Base-by-base conservation (phyloP, 176 grass and related monocot species). In the Musa beccarii region DNA sequence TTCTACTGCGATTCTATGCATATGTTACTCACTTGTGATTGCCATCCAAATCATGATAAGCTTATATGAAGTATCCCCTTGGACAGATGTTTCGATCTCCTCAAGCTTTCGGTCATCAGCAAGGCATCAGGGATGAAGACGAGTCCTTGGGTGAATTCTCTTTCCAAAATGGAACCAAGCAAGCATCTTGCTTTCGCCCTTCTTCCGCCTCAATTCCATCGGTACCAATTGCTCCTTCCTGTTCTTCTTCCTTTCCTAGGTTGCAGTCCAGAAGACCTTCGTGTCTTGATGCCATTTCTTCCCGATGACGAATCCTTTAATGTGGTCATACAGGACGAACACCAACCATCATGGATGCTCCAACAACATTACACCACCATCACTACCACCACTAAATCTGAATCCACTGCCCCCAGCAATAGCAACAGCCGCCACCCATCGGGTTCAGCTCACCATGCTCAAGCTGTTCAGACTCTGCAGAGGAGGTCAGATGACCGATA, bases 71-170 rank as follows among this genome's bases (percentile, higher is more conserved):
- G 34, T 43, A 54, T 85, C 83, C 54, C 83, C 83, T 11, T 76
- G 72, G 0, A 79, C 69, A 51, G 83, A 72, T 49, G 51, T 53
- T 52, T 85, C 70, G 26, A 71, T 72, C 11, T 43, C 29, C 49
- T 78, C 80, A 56, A 9, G 13, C 72, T 85, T 80, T 53, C 16
- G 72, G 24, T 72, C 53, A 72, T 64, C 66, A 78, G 49, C 76
- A 84, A 68, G 78, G n/a, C 71, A 54, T 76, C 43, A 85, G 80
- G 20, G 65, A 76, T 52, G 83, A 77, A 71, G 55, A 81, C 43
- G 59, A 62, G 19, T 43, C 62, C 59, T 26, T 22, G 53, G 23
- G 49, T 9, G 83, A 81, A 1, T 85, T 81, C 61, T 85, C 83
- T 29, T 85, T 85, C 49, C 49, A 66, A 50, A 79, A 29, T 52